Base-by-base conservation (phyloP, 192 early-diverging fungal species). In the Oehlia diaphana region DNA sequence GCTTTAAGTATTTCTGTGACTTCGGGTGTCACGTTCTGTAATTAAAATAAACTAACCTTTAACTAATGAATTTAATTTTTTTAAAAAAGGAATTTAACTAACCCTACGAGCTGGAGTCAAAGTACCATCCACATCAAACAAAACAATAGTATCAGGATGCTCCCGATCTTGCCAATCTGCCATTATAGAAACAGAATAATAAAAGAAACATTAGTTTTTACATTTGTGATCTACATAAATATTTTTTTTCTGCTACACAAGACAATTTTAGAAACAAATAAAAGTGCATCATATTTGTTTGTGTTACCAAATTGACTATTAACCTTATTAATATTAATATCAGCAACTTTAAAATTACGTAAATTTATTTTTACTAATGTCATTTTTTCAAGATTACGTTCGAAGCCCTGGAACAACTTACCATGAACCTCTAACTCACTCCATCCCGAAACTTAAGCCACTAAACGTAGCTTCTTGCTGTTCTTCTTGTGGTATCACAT, bases 51-150 rank as follows among this genome's bases (percentile, higher is more conserved):
- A 61, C 14, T 42, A 73, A 8, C 42, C 16, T 7, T n/a, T 31
- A 28, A 64, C n/a, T 16, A 53, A 19, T 66, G 23, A 10, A 53
- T 4, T n/a, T 37, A 61, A 44, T 19, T 19, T 35, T 21, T 35
- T 69, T 4, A 33, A 67, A 16, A 16, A 67, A 67, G 9, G 9
- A 33, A 39, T 12, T 21, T 13, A 5, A 53, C 85, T 85, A 88
- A 97, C 96, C 85, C 91, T 87, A 84, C 98, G 95, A 53, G 96
- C 97, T 53, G 96, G 97, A 12, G 96, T 97, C 72, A 99, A 84
- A 14, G 98, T 98, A 66, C 97, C 98, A 84, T 99, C 98, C 63
- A 99, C 96, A 87, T 99, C 96, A 81, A 98, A 98, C 47, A 98
- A 92, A 63, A 92, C 91, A 81, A 98, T 88, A 82, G 93, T 96